Conservation (phyloP, 2,329 filamentous ascomycete genomes). For the Byssoonygena ceratinophila region DNA sequence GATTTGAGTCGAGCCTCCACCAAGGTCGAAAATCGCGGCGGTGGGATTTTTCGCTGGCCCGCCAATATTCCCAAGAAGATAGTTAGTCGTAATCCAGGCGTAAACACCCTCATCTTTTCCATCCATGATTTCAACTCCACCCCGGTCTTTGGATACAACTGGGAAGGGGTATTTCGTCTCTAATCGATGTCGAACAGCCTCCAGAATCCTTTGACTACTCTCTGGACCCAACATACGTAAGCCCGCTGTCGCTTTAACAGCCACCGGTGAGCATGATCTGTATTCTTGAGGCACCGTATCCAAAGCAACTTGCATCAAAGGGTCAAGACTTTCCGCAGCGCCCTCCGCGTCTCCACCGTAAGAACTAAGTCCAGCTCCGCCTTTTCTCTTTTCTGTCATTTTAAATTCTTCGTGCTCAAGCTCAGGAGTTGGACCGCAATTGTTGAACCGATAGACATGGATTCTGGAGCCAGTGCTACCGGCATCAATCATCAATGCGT, state of each 20-base stretch:
- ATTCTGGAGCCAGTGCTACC: slow-evolving; percentile 96
- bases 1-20: slow-evolving; percentile 94
- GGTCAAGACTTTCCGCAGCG: slow-evolving; percentile 80
- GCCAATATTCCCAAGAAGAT: slow-evolving; percentile 94
- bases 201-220: slow-evolving; percentile 71
- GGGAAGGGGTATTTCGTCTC: slow-evolving; percentile 92
- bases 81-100: slow-evolving; percentile 98
- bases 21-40: slow-evolving; percentile 89
- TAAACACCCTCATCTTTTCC: slow-evolving; percentile 95
- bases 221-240: slow-evolving; percentile 75
- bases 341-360: slow-evolving; percentile 77
- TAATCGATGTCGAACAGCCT: slow-evolving; percentile 70
- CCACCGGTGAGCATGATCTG: slow-evolving; percentile 82
- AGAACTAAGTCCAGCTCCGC: slow-evolving; percentile 69
- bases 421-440: slow-evolving; percentile 90
- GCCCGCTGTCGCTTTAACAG: slow-evolving; percentile 96
- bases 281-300: slow-evolving; percentile 74
- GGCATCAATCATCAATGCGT: slow-evolving; percentile 97
- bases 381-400: slow-evolving; percentile 78
- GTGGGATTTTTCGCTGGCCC: slow-evolving; percentile 81
- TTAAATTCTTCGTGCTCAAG: slow-evolving; percentile 87
- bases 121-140: slow-evolving; percentile 93
- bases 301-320: slow-evolving; percentile 77
- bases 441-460: slow-evolving; percentile 98
- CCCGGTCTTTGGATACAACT: slow-evolving; percentile 71